phyloP scores from a whole-genome alignment of 257 asterid genomes.

The Haberlea rhodopensis region DNA sequence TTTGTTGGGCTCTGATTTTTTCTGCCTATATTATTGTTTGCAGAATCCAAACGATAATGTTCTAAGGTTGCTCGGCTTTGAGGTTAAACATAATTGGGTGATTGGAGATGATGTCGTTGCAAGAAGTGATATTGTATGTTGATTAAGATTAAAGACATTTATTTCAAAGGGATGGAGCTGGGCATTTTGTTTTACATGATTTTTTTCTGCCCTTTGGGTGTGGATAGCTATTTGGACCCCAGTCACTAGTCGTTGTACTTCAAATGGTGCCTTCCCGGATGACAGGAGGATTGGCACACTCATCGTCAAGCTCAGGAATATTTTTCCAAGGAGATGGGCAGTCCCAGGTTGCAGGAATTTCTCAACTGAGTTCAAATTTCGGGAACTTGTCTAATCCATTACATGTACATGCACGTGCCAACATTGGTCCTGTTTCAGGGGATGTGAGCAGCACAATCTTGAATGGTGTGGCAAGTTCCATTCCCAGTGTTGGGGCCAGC shows the following conservation, averaged over 20 bases:
- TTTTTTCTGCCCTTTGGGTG: conserved; percentile 12
- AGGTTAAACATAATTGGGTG: background rate
- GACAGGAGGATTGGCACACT: conserved; percentile 75
- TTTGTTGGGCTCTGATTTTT: conserved; percentile 15
- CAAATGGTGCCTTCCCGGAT: conserved; percentile 71
- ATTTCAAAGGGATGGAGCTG: conserved; percentile 2
- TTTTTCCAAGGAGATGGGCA: conserved; percentile 80
- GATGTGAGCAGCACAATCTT: conserved; percentile 58
- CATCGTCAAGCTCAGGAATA: conserved; percentile 79
- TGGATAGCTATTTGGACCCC: conserved; percentile 43
- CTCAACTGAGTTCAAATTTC: conserved; percentile 67
- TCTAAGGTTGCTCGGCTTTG: background rate
- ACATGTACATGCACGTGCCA: conserved; percentile 54
- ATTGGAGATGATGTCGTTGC: conserved; percentile 8
- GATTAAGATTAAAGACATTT: conserved; percentile 5
- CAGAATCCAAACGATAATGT: conserved; percentile 19
- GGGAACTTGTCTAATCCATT: conserved; percentile 59
- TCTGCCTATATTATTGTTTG: conserved; percentile 19
- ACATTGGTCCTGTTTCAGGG: conserved; percentile 53
- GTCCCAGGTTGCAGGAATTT: conserved; percentile 63
- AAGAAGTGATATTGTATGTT: conserved; percentile 10
- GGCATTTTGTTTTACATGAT: conserved; percentile 6
- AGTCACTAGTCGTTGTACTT: conserved; percentile 37
- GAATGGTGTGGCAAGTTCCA: conserved; percentile 72
- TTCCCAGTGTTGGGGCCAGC: conserved; percentile 94